Evolutionary conservation across 371 early-diverging fungal genomes (phyloP).

Genomic region (Synchytrium microbalum): DNA sequence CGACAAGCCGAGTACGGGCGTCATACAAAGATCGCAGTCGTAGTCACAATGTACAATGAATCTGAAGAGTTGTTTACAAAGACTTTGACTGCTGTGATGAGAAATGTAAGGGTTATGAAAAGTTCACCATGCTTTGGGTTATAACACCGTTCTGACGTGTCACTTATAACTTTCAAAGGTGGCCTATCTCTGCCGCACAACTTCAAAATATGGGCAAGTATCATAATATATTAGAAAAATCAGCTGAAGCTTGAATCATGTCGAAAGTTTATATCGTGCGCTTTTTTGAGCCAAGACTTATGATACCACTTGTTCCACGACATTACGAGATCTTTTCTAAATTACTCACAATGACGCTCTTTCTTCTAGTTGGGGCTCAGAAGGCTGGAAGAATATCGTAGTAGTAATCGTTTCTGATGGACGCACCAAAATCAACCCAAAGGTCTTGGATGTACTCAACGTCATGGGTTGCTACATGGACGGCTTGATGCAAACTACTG

Average conservation of each 20-base stretch:
- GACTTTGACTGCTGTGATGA: conserved; percentile 21
- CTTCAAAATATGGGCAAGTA: too few species aligned
- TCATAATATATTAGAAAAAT: too few species aligned
- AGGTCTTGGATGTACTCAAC: conserved; percentile 7
- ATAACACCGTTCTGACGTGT: too few species aligned
- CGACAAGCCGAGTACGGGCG: neutral
- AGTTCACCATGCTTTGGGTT: too few species aligned
- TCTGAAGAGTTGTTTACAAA: conserved; percentile 3
- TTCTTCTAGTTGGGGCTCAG: conserved; percentile 70
- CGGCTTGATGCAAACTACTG: conserved; percentile 5
- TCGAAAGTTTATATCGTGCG: too few species aligned
- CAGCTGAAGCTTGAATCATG: too few species aligned
- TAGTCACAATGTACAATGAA: conserved; percentile 13
- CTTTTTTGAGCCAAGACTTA: too few species aligned
- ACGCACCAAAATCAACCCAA: neutral
- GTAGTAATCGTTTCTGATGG: conserved; percentile 3
- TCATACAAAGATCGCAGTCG: conserved; percentile 8
- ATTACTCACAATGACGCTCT: too few species aligned
- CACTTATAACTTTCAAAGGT: too few species aligned
- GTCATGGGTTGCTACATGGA: conserved; percentile 7
- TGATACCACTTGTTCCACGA: too few species aligned
- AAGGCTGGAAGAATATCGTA: conserved; percentile 77
- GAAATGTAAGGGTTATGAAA: conserved; percentile 49
- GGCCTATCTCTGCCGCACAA: too few species aligned
- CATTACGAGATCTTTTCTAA: too few species aligned